A percentile compares a stretch with the other conserved stretches of the same genome.
phyloP scores from a whole-genome alignment of 2,329 filamentous ascomycete genomes.

The Penicillium occitanis region DNA sequence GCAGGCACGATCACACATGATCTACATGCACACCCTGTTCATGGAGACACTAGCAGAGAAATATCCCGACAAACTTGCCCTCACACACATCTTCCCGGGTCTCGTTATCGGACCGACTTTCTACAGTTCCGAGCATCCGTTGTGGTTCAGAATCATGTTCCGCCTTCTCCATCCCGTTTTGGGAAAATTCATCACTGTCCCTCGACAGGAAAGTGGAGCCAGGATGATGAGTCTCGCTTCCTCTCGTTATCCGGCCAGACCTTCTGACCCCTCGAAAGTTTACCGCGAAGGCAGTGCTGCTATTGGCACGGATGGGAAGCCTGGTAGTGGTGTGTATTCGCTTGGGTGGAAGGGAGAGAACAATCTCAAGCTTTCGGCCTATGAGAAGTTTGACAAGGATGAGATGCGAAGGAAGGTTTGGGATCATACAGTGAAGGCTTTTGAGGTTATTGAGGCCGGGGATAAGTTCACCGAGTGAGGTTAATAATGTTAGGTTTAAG shows the following conservation, averaged over 20 bases:
- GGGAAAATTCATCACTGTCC: conserved; percentile 6
- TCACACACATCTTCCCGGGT: conserved; percentile 18
- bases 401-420: conserved; percentile 18
- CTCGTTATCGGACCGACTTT: conserved; percentile 13
- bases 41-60: conserved; percentile 18
- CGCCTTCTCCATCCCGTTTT: conserved; percentile 11
- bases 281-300: not conserved
- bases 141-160: conserved; percentile 18
- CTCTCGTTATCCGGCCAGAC: conserved; percentile 11
- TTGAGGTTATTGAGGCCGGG: conserved; percentile 15
- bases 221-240: conserved; percentile 20
- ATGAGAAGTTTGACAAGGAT: conserved; percentile 19
- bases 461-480: conserved; percentile 3
- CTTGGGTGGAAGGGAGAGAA: conserved; percentile 16
- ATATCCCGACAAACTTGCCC: conserved; percentile 9
- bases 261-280: not conserved
- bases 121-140: conserved; percentile 1
- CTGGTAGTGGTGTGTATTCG: conserved; percentile 17
- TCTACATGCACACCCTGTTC: conserved; percentile 20
- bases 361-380: not conserved
- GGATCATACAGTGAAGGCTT: conserved; percentile 17
- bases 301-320: conserved; percentile 12
- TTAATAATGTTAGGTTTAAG: not conserved
- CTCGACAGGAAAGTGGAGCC: conserved; percentile 16
- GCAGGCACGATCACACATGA: conserved; percentile 20